These are phyloP conservation scores for Sugiyamaella neomexicana DNA, from an alignment of 1,139 yeast genomes.

Conservation along the genomic window DNA sequence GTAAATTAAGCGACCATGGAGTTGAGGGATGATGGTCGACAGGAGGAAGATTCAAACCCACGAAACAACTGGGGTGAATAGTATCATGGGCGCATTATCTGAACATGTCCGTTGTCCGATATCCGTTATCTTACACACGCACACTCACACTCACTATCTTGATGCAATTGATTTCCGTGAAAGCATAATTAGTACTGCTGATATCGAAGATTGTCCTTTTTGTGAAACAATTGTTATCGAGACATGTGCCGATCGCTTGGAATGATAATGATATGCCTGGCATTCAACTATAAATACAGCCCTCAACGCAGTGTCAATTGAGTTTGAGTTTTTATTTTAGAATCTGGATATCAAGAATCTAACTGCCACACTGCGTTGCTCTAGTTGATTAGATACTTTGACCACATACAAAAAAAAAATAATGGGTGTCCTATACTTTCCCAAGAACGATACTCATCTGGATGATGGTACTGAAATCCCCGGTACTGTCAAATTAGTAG, in stretches of 20 bases:
- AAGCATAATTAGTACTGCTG: too few relatives aligned
- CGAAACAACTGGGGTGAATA: too few relatives aligned
- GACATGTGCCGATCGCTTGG: not conserved
- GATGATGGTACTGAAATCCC: slow-evolving; percentile 23
- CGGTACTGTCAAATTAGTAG: slow-evolving; percentile 62
- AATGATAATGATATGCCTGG: not conserved
- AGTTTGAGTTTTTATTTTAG: not conserved
- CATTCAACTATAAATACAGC: not conserved
- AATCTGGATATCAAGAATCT: not conserved
- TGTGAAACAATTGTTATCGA: not conserved
- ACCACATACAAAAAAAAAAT: not conserved
- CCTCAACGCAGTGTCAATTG: not conserved
- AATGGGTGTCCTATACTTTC: slow-evolving; percentile 17
- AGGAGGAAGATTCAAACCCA: too few relatives aligned
- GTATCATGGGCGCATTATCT: not conserved
- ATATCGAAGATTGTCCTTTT: too few relatives aligned
- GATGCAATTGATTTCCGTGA: not conserved
- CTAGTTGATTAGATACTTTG: not conserved
- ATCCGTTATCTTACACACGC: not conserved
- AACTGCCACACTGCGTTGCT: not conserved
- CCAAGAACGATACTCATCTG: slow-evolving; percentile 19
- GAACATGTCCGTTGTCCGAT: not conserved
- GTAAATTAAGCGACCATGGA: not conserved
- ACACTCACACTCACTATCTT: not conserved
- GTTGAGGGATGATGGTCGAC: too few relatives aligned